Conservation (phyloP, 257 asterid species). For the Gardenia jasminoides region DNA sequence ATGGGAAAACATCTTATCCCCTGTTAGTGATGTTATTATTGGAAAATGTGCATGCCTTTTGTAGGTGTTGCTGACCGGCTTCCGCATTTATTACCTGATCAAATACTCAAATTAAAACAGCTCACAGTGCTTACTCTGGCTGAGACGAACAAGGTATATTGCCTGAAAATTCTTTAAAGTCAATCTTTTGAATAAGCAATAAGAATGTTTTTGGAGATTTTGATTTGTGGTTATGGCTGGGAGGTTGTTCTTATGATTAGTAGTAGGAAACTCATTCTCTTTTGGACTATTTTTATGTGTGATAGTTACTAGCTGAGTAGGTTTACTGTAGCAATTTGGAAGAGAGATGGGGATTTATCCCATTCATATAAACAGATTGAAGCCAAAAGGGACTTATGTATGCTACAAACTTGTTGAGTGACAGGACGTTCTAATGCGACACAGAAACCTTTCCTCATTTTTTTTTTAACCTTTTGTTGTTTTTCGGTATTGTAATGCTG, state of each 20-base stretch:
- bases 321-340: not conserved
- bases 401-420: not conserved
- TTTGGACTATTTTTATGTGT: not conserved
- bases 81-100: slow-evolving; percentile 77
- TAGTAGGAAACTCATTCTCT: not conserved
- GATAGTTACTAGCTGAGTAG: not conserved
- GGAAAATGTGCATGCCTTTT: slow-evolving; percentile 17
- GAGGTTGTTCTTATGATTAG: not conserved
- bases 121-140: slow-evolving; percentile 90
- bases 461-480: not conserved
- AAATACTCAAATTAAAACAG: slow-evolving; percentile 93
- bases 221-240: not conserved
- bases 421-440: not conserved
- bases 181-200: not conserved
- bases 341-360: not conserved
- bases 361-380: not conserved
- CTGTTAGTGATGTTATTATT: not conserved
- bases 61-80: slow-evolving; percentile 58
- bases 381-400: not conserved
- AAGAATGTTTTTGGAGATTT: not conserved
- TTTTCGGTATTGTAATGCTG: not conserved
- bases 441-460: not conserved
- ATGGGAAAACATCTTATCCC: not conserved
- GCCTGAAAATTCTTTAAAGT: slow-evolving; percentile 1
- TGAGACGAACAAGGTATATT: slow-evolving; percentile 78